Evolutionary conservation across 2,329 filamentous ascomycete species (phyloP).

Genomic region (Cladosporium colombiae): DNA sequence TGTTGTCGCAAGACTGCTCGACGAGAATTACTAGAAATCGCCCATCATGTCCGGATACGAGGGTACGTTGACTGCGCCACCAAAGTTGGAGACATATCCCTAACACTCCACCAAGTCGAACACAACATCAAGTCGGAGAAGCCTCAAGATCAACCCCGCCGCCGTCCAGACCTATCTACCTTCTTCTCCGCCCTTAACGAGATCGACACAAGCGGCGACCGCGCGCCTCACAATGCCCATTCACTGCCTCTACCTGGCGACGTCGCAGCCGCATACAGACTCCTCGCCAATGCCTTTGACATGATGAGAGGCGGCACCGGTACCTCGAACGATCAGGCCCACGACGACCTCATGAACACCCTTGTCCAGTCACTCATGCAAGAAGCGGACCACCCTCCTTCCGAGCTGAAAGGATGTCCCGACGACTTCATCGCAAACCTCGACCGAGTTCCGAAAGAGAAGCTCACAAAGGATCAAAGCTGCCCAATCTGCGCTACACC

Average conservation of each 20-base stretch:
- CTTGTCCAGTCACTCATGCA: constrained; percentile 59
- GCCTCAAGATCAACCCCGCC: constrained; percentile 39
- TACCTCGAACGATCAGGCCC: constrained; percentile 10
- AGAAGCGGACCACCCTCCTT: constrained; percentile 60
- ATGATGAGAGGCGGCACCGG: constrained; percentile 51
- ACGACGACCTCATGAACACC: constrained; percentile 49
- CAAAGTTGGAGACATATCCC: not conserved
- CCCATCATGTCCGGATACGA: constrained; percentile 50
- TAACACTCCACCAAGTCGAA: constrained; percentile 42
- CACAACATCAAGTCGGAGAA: constrained; percentile 48
- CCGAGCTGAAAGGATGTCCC: constrained; percentile 61
- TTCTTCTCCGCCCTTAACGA: constrained; percentile 66
- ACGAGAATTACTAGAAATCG: not conserved
- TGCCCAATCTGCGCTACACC: constrained; percentile 64
- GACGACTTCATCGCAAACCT: constrained; percentile 63
- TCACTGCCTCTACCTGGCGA: constrained; percentile 62
- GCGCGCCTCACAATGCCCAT: constrained; percentile 54
- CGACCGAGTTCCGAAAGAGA: constrained; percentile 59
- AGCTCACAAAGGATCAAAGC: constrained; percentile 53
- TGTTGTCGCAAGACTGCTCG: not conserved
- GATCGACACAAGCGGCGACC: constrained; percentile 54
- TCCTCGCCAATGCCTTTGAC: constrained; percentile 62
- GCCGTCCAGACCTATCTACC: constrained; percentile 64
- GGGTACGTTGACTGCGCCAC: constrained; percentile 31
- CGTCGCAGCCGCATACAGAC: constrained; percentile 59